Evolutionary conservation across 2,329 filamentous ascomycete species (phyloP).

Genomic region (Diaporthe vexans): DNA sequence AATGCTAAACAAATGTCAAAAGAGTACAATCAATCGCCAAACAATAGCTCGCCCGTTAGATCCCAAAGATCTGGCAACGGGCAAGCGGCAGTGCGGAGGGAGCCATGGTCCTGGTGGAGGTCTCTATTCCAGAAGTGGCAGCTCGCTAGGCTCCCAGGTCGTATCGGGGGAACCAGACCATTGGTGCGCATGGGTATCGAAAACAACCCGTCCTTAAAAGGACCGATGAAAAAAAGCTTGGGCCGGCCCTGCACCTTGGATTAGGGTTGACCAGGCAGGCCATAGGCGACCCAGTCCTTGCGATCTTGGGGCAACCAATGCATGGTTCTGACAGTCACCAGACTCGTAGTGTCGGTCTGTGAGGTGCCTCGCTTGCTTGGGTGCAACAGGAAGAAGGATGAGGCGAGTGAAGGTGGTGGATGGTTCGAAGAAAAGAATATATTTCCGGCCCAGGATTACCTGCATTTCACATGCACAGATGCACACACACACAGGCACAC

Average conservation of each 20-base stretch:
- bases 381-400: neutral
- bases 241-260: neutral
- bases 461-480: neutral
- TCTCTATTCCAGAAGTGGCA: constrained; percentile 32
- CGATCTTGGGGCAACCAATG: neutral
- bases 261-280: too few relatives aligned
- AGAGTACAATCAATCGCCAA: constrained; percentile 1
- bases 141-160: constrained; percentile 18
- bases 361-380: too few relatives aligned
- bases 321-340: constrained; percentile 21
- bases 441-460: neutral
- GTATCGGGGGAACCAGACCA: constrained; percentile 14
- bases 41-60: neutral
- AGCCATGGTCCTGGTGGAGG: constrained; percentile 9
- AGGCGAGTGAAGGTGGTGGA: neutral
- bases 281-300: neutral
- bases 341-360: neutral
- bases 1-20: neutral
- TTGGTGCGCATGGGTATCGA: constrained; percentile 24
- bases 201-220: constrained; percentile 4
- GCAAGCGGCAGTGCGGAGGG: neutral
- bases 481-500: neutral
- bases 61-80: constrained; percentile 5
- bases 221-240: constrained; percentile 7
- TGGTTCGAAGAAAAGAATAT: neutral